These are phyloP conservation scores for Rhodotorula toruloides DNA, from an alignment of 768 basidiomycete genomes.

Conservation along the genomic window DNA sequence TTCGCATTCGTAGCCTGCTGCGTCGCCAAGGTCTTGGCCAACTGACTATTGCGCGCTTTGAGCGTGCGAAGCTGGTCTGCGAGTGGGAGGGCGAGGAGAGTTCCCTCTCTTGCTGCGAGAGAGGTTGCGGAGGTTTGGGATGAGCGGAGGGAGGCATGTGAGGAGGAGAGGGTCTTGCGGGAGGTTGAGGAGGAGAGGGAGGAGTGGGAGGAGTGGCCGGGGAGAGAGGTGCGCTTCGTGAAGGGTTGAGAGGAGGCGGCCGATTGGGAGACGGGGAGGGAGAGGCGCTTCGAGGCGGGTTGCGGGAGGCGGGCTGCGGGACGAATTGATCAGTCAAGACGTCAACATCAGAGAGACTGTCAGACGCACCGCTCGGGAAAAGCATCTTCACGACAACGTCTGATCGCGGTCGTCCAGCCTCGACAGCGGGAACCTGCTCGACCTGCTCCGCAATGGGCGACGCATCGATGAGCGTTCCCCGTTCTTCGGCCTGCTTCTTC, in stretches of 20 bases:
- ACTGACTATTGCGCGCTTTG: slow-evolving; percentile 19
- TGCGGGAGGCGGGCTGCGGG: neutral
- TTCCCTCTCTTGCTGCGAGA: neutral
- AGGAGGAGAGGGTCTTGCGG: slow-evolving; percentile 10
- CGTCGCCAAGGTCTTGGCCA: neutral
- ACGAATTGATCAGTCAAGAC: neutral
- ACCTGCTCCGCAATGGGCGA: neutral
- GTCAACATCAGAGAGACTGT: neutral
- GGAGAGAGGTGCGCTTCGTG: neutral
- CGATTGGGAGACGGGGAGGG: neutral
- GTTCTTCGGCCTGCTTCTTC: neutral
- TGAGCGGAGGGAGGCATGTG: slow-evolving; percentile 1
- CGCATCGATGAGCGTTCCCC: too few species aligned
- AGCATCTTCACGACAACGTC: slow-evolving; percentile 15
- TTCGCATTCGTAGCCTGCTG: neutral
- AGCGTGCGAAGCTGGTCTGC: slow-evolving; percentile 20
- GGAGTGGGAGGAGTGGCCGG: neutral
- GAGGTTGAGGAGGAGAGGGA: neutral
- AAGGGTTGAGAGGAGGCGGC: neutral
- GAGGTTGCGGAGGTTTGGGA: neutral
- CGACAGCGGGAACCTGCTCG: neutral
- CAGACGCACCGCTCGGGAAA: slow-evolving; percentile 25
- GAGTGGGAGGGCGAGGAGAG: slow-evolving; percentile 14
- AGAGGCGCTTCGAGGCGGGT: slow-evolving; percentile 25
- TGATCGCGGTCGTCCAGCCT: neutral